phyloP scores from a whole-genome alignment of 2,329 filamentous ascomycete genomes.

The Byssochlamys sp. region DNA sequence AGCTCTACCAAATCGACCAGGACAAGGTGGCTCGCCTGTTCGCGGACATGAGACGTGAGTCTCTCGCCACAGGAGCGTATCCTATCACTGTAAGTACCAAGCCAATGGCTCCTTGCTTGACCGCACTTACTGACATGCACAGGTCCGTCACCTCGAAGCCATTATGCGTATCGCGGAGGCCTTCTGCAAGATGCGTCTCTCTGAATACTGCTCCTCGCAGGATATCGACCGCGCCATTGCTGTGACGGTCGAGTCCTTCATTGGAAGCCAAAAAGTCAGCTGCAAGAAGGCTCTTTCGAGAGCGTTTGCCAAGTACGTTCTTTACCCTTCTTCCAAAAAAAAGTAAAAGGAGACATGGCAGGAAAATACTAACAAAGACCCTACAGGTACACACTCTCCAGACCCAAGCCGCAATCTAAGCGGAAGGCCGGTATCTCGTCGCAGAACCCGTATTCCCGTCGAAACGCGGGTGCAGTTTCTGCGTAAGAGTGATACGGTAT shows the following conservation, averaged over 20 bases:
- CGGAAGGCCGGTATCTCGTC: conserved; percentile 28
- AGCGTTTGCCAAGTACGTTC: conserved; percentile 89
- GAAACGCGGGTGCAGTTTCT: conserved; percentile 8
- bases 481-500: not conserved
- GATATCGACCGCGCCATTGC: conserved; percentile 97
- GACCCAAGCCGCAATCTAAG: conserved; percentile 32
- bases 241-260: conserved; percentile 91
- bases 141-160: conserved; percentile 95
- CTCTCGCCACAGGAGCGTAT: conserved; percentile 85
- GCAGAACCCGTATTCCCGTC: conserved; percentile 19
- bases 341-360: not conserved
- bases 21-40: conserved; percentile 93
- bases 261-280: conserved; percentile 91
- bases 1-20: conserved; percentile 93
- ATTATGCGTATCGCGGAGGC: conserved; percentile 91
- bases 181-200: conserved; percentile 97
- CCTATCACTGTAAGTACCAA: conserved; percentile 78
- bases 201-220: conserved; percentile 78
- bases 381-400: conserved; percentile 29
- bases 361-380: not conserved
- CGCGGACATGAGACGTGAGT: conserved; percentile 90
- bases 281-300: conserved; percentile 91
- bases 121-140: not conserved
- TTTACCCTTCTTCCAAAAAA: conserved; percentile 20
- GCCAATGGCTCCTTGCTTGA: conserved; percentile 6